Percentiles rank a stretch among this genome's conserved stretches.
Evolutionary conservation across 306 rosid species (phyloP).

Genomic region (Astragalus glycyphyllos): DNA sequence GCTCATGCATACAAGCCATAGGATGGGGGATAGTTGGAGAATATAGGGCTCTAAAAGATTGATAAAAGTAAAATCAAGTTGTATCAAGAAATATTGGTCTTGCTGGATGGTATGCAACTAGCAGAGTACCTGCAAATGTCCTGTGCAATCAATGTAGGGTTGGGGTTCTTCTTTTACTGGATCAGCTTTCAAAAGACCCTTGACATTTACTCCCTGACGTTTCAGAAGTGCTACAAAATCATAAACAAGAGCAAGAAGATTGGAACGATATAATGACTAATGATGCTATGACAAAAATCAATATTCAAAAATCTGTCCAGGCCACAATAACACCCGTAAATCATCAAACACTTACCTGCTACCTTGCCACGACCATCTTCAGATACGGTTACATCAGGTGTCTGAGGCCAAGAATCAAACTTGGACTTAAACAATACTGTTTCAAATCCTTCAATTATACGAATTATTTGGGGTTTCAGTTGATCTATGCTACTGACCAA

Average conservation of each 20-base stretch:
- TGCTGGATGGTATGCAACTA: conserved; percentile 30
- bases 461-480: conserved; percentile 71
- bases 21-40: conserved; percentile 27
- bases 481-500: conserved; percentile 56
- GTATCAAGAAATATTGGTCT: conserved; percentile 36
- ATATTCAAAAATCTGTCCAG: conserved; percentile 34
- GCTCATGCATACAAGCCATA: background rate
- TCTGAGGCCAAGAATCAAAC: conserved; percentile 91
- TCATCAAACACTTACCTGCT: conserved; percentile 76
- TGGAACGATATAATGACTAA: conserved; percentile 16
- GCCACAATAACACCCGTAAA: conserved; percentile 24
- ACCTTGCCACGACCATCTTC: conserved; percentile 99
- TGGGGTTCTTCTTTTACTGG: conserved; percentile 94
- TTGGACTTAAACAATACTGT: conserved; percentile 88
- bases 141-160: conserved; percentile 95
- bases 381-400: conserved; percentile 60
- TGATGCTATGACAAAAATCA: conserved; percentile 17
- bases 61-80: conserved; percentile 16
- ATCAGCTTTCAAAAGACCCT: conserved; percentile 91
- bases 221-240: conserved; percentile 72
- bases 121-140: conserved; percentile 79
- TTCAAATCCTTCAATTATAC: conserved; percentile 97
- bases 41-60: conserved; percentile 32
- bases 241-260: conserved; percentile 29
- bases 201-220: conserved; percentile 97